phyloP scores from a whole-genome alignment of 768 basidiomycete genomes.

The Candolleomyces aberdarensis region DNA sequence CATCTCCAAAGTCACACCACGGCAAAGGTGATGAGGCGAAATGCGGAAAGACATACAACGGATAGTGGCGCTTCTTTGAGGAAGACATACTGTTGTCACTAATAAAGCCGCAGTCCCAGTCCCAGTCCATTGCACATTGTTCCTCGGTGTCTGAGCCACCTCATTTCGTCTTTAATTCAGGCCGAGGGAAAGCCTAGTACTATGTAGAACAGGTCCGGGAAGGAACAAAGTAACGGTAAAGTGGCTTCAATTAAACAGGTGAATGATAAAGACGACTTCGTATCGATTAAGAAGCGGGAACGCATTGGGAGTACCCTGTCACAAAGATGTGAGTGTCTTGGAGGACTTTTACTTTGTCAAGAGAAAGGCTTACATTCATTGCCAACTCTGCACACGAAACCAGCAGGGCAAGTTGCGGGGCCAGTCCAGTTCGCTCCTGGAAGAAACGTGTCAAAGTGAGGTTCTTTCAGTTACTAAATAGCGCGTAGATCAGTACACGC shows the following conservation, averaged over 20 bases:
- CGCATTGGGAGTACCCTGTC: slow-evolving; percentile 45
- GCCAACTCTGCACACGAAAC: slow-evolving; percentile 32
- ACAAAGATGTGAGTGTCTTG: not conserved
- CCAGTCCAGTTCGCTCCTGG: slow-evolving; percentile 31
- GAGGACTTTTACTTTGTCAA: not conserved
- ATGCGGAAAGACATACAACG: not conserved
- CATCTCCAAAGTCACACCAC: not conserved
- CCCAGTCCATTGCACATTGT: not conserved
- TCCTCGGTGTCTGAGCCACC: not conserved
- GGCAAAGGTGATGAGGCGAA: not conserved
- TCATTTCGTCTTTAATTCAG: no score
- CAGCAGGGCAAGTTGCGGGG: slow-evolving; percentile 36
- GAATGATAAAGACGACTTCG: no score
- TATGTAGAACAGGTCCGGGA: no score
- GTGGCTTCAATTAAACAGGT: no score
- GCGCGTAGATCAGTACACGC: not conserved
- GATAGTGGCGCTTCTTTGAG: no score
- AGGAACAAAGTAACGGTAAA: no score
- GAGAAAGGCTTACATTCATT: slow-evolving; percentile 37
- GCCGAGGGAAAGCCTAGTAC: no score
- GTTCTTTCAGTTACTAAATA: slow-evolving; percentile 4
- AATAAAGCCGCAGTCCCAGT: not conserved
- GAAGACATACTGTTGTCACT: no score
- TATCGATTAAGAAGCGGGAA: slow-evolving; percentile 17
- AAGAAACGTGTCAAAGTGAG: not conserved